Conservation (phyloP, 2,329 filamentous ascomycete species). For the Talaromyces albobiverticillius region DNA sequence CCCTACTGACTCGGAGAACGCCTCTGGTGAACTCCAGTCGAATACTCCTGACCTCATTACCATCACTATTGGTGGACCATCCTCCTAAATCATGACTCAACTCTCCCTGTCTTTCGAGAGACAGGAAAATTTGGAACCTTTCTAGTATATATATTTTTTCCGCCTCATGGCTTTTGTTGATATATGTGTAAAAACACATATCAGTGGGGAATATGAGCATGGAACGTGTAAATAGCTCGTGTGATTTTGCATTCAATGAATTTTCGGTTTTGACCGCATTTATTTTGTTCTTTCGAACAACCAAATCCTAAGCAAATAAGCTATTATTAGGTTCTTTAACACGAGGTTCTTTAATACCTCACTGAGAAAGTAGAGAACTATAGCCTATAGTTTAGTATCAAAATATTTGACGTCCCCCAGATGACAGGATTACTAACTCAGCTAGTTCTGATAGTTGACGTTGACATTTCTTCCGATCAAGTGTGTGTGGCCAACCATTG, state of each 20-base stretch:
- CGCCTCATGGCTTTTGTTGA: too few species aligned
- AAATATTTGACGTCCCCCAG: neutral
- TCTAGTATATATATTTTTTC: neutral
- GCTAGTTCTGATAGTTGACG: slow-evolving; percentile 1
- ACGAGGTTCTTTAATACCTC: neutral
- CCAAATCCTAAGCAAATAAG: neutral
- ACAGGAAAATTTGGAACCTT: neutral
- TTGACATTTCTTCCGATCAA: slow-evolving; percentile 5
- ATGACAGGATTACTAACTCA: neutral
- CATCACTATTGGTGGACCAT: slow-evolving; percentile 47
- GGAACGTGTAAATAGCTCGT: slow-evolving; percentile 1
- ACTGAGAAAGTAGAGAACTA: too few species aligned
- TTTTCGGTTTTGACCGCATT: neutral
- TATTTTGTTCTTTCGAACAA: neutral
- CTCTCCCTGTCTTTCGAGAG: neutral
- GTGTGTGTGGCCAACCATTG: slow-evolving; percentile 9
- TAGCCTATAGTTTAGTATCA: too few species aligned
- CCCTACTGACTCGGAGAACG: slow-evolving; percentile 50
- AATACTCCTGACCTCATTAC: slow-evolving; percentile 47
- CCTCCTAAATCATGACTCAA: neutral
- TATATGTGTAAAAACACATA: too few species aligned
- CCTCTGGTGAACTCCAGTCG: slow-evolving; percentile 54
- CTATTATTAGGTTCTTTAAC: neutral
- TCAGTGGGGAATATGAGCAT: neutral
- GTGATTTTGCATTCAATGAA: neutral